Conservation (phyloP, 352 stramenopile genomes). For the Paralagenidium karlingii region DNA sequence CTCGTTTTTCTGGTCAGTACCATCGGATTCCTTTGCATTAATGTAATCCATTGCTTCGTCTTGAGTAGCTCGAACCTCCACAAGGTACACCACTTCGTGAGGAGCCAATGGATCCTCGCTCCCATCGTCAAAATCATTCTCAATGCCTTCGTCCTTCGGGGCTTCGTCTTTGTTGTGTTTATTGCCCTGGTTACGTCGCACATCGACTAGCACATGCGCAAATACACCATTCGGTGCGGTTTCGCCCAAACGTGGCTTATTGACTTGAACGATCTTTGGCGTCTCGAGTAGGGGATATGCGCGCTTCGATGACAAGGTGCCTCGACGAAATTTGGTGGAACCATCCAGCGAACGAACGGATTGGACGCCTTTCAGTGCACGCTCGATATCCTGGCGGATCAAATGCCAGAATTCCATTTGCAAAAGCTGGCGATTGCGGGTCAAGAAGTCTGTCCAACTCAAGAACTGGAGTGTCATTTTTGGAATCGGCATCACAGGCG, state of each 20-base stretch:
- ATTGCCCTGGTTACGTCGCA: slow-evolving; percentile 36
- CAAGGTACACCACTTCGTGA: slow-evolving; percentile 94
- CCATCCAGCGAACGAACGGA: slow-evolving; percentile 26
- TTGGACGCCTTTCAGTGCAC: slow-evolving; percentile 67
- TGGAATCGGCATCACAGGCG: slow-evolving; percentile 70
- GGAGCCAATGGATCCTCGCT: too few species aligned
- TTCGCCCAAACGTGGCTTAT: slow-evolving; percentile 86
- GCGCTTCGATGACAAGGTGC: too few species aligned
- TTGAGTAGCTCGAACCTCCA: slow-evolving; percentile 56
- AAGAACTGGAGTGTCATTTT: slow-evolving; percentile 96
- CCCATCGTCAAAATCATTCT: slow-evolving; percentile 86
- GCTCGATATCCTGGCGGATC: slow-evolving; percentile 76
- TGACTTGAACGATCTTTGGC: slow-evolving; percentile 65
- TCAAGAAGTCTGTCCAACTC: slow-evolving; percentile 89
- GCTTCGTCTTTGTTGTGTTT: slow-evolving; percentile 27
- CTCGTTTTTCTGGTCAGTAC: slow-evolving; percentile 25
- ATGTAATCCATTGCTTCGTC: slow-evolving; percentile 55
- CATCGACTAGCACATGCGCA: slow-evolving; percentile 78
- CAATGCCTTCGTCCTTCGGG: slow-evolving; percentile 35
- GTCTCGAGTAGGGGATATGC: slow-evolving; percentile 20
- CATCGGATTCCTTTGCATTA: slow-evolving; percentile 9
- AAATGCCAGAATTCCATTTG: slow-evolving; percentile 83
- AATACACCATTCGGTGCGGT: slow-evolving; percentile 66
- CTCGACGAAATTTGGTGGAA: too few species aligned
- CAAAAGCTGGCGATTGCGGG: slow-evolving; percentile 87